Evolutionary conservation across 192 early-diverging fungal species (phyloP).

Genomic region (Entophlyctis luteolus): DNA sequence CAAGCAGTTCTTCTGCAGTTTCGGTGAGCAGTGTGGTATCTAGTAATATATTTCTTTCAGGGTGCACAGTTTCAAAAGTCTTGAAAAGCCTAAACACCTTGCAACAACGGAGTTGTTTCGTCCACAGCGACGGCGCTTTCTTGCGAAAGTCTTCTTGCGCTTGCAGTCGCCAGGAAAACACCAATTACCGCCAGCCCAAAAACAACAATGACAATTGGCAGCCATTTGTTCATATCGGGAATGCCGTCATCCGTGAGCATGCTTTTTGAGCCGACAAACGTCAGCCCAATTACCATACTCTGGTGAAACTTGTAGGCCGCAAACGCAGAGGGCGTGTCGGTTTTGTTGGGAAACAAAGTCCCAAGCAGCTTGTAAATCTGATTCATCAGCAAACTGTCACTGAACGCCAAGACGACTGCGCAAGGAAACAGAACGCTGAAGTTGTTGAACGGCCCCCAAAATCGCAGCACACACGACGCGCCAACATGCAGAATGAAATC

Average conservation of each 20-base stretch:
- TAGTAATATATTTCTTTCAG: too few relatives aligned
- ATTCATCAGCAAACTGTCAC: slow-evolving; percentile 23
- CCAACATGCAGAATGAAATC: slow-evolving; percentile 12
- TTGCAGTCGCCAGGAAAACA: slow-evolving; percentile 5
- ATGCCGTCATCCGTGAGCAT: slow-evolving; percentile 6
- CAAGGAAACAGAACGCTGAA: slow-evolving; percentile 4
- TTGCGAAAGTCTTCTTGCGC: too few relatives aligned
- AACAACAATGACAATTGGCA: neutral
- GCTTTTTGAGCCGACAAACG: slow-evolving; percentile 11
- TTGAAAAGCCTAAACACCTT: neutral
- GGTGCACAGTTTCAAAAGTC: too few relatives aligned
- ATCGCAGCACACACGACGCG: slow-evolving; percentile 10
- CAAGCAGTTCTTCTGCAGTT: neutral
- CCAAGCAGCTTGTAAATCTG: slow-evolving; percentile 28
- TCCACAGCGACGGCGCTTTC: neutral
- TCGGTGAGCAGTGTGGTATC: neutral
- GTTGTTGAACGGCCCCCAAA: slow-evolving; percentile 7
- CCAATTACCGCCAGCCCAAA: slow-evolving; percentile 1
- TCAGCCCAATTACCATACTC: slow-evolving; percentile 14
- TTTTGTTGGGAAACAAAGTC: slow-evolving; percentile 14
- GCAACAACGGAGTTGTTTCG: slow-evolving; percentile 6
- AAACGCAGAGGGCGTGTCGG: slow-evolving; percentile 16
- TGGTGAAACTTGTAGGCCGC: slow-evolving; percentile 28
- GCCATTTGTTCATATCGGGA: slow-evolving; percentile 15
- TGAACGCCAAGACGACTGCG: slow-evolving; percentile 12